Percentiles rank a stretch among this genome's conserved stretches.
Conservation (phyloP, 208 protist species). For the Leishmania guyanensis region DNA sequence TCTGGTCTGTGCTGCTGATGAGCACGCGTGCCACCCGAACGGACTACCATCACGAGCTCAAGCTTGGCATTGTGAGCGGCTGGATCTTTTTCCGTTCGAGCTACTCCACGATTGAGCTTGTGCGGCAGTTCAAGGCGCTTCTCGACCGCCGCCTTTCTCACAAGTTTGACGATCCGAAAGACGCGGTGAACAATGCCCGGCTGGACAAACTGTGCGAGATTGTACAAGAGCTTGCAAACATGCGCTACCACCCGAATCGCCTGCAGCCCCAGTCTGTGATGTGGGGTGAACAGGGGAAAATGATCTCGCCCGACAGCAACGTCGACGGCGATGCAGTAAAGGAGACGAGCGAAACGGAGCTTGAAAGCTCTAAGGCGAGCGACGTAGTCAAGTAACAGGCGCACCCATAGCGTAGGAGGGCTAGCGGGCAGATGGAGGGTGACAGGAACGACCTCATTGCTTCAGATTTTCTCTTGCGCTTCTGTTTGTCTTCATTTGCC, state of each 20-base stretch:
- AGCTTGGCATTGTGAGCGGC: slow-evolving; percentile 59
- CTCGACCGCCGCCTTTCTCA: slow-evolving; percentile 55
- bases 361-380: neutral
- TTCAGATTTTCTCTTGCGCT: neutral
- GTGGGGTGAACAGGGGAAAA: slow-evolving; percentile 63
- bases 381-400: neutral
- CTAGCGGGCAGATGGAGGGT: neutral
- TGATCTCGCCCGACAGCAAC: slow-evolving; percentile 39
- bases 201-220: slow-evolving; percentile 64
- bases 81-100: slow-evolving; percentile 81
- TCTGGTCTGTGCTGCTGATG: slow-evolving; percentile 83
- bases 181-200: slow-evolving; percentile 61
- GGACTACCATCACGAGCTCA: slow-evolving; percentile 58
- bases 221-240: slow-evolving; percentile 61
- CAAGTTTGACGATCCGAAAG: slow-evolving; percentile 58
- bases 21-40: slow-evolving; percentile 45
- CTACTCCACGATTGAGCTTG: slow-evolving; percentile 50
- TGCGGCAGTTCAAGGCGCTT: slow-evolving; percentile 61
- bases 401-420: neutral
- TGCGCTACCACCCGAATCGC: slow-evolving; percentile 48
- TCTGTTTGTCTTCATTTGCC: neutral
- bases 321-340: slow-evolving; percentile 4
- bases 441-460: neutral
- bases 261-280: slow-evolving; percentile 22
- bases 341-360: neutral